A percentile compares a stretch with the other conserved stretches of the same genome.
These are phyloP conservation scores for Coelastrella sp. DNA, from an alignment of 139 green algal genomes.

Conservation along the genomic window DNA sequence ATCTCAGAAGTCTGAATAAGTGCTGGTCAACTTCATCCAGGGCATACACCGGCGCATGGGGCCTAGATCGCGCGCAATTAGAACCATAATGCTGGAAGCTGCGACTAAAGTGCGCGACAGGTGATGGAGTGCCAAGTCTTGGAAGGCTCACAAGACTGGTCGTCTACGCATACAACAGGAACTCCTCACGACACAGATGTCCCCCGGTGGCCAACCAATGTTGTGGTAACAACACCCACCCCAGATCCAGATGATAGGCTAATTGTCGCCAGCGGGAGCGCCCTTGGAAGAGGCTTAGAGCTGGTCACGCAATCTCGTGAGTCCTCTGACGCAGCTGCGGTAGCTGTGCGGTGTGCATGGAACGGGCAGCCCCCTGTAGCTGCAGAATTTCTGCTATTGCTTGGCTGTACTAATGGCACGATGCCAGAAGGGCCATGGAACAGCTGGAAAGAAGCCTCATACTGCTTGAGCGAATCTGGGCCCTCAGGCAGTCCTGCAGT, in stretches of 20 bases:
- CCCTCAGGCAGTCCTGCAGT: background rate
- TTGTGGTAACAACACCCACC: slow-evolving; percentile 12
- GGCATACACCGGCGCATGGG: no score
- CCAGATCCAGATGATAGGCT: slow-evolving; percentile 42
- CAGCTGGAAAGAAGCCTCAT: slow-evolving; percentile 56
- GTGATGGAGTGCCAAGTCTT: no score
- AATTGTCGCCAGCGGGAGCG: slow-evolving; percentile 44
- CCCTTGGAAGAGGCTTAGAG: background rate
- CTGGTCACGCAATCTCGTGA: background rate
- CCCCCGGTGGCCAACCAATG: background rate
- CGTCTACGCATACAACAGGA: background rate
- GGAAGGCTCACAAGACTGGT: background rate
- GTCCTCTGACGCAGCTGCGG: background rate
- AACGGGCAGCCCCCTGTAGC: background rate
- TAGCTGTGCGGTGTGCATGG: background rate
- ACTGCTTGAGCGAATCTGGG: slow-evolving; percentile 25
- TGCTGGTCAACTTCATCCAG: no score
- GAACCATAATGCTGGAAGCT: no score
- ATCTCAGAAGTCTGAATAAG: no score
- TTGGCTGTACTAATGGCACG: slow-evolving; percentile 54
- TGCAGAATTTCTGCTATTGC: background rate
- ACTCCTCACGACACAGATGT: background rate
- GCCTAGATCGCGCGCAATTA: no score
- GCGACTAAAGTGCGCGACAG: no score
- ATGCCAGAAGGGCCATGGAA: slow-evolving; percentile 72